These are phyloP conservation scores for Cercospora zeae-maydis DNA, from an alignment of 2,329 filamentous ascomycete genomes.

Conservation along the genomic window DNA sequence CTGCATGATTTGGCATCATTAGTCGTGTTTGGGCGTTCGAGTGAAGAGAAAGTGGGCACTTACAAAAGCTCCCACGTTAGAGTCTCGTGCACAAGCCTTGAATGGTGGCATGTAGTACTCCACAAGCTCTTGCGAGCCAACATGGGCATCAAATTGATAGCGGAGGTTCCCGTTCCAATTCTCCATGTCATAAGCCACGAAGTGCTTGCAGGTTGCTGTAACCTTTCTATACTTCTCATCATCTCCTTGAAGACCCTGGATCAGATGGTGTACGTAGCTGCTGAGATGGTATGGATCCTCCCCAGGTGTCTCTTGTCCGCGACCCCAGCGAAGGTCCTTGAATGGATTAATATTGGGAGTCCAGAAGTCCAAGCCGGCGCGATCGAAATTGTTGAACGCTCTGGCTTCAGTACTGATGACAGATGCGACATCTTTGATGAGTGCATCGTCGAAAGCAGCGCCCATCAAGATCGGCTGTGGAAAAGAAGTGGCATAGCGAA, in stretches of 20 bases:
- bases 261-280: slow-evolving; percentile 36
- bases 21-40: neutral
- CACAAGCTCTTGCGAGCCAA: slow-evolving; percentile 59
- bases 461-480: slow-evolving; percentile 61
- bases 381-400: slow-evolving; percentile 60
- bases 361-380: slow-evolving; percentile 58
- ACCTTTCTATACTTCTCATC: slow-evolving; percentile 38
- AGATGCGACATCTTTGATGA: slow-evolving; percentile 56
- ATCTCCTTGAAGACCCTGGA: slow-evolving; percentile 37
- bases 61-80: slow-evolving; percentile 51
- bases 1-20: neutral
- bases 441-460: slow-evolving; percentile 61
- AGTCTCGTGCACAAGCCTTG: slow-evolving; percentile 48
- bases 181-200: slow-evolving; percentile 37
- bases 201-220: slow-evolving; percentile 49
- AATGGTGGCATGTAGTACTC: slow-evolving; percentile 68
- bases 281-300: slow-evolving; percentile 36
- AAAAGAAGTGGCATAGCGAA: slow-evolving; percentile 61
- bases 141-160: slow-evolving; percentile 55
- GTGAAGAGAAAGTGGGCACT: slow-evolving; percentile 40
- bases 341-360: slow-evolving; percentile 62
- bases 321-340: slow-evolving; percentile 50
- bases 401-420: slow-evolving; percentile 60
- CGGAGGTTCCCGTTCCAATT: slow-evolving; percentile 34
- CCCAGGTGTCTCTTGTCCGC: slow-evolving; percentile 43